phyloP scores from a whole-genome alignment of 2,329 filamentous ascomycete species.

The Chalaropsis ovoidea region DNA sequence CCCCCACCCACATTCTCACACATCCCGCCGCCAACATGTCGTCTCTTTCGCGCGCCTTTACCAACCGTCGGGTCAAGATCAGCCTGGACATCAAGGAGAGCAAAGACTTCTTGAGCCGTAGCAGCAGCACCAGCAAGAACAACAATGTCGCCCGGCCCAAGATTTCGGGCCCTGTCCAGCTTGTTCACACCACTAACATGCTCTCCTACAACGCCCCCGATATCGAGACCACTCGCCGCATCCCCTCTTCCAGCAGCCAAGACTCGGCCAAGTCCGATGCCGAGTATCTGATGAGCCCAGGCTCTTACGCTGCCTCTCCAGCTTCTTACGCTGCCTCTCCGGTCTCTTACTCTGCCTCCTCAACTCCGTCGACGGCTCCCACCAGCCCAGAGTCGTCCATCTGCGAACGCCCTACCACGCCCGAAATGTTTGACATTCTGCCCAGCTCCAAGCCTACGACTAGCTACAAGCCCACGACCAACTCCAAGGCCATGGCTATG shows the following conservation, averaged over 20 bases:
- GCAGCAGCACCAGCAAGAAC: slow-evolving; percentile 45
- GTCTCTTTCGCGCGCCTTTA: slow-evolving; percentile 62
- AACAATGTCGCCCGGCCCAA: slow-evolving; percentile 42
- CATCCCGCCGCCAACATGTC: slow-evolving; percentile 33
- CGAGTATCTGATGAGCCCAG: slow-evolving; percentile 57
- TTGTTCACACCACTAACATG: slow-evolving; percentile 92
- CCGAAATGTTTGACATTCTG: slow-evolving; percentile 50
- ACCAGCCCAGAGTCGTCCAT: slow-evolving; percentile 58
- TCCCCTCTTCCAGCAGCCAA: slow-evolving; percentile 43
- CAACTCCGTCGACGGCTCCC: slow-evolving; percentile 50
- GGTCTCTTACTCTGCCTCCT: slow-evolving; percentile 28
- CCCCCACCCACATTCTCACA: slow-evolving; percentile 14
- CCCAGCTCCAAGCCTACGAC: slow-evolving; percentile 33
- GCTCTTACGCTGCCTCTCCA: slow-evolving; percentile 29
- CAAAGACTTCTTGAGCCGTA: slow-evolving; percentile 38
- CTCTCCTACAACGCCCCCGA: slow-evolving; percentile 91
- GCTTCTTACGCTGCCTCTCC: slow-evolving; percentile 27
- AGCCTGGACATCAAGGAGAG: slow-evolving; percentile 39
- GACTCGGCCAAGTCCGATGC: slow-evolving; percentile 49
- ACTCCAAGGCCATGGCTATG: not conserved
- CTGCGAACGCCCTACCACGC: slow-evolving; percentile 45
- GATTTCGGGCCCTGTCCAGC: slow-evolving; percentile 78
- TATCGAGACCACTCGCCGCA: slow-evolving; percentile 41
- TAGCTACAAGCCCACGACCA: slow-evolving; percentile 32
- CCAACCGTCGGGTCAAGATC: slow-evolving; percentile 53